phyloP scores from a whole-genome alignment of 257 asterid genomes.

The Solanum stenotomum region DNA sequence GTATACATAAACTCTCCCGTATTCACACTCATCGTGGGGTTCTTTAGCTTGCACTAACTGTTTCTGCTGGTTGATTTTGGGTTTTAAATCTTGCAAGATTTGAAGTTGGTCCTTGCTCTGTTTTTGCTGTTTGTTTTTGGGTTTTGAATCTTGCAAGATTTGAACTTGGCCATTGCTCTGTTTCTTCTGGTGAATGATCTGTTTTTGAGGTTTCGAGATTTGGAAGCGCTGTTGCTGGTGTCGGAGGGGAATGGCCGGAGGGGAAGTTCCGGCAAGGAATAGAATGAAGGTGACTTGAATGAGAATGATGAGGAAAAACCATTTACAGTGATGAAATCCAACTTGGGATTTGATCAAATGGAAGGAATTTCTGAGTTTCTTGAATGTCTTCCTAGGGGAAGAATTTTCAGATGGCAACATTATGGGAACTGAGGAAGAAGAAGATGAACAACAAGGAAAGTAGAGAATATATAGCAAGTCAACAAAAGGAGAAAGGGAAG shows the following conservation, averaged over 20 bases:
- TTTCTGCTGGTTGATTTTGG: background rate
- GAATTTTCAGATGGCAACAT: background rate
- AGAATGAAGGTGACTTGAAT: constrained; percentile 7
- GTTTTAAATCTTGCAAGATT: background rate
- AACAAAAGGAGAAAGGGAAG: background rate
- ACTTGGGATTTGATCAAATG: constrained; percentile 9
- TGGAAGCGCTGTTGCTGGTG: background rate
- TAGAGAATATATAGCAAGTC: background rate
- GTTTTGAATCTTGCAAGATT: background rate
- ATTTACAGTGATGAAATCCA: constrained; percentile 4
- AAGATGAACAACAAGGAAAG: background rate
- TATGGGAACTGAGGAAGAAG: background rate
- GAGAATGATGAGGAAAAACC: constrained; percentile 1
- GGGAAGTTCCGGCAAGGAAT: constrained; percentile 14
- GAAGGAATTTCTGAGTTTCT: background rate
- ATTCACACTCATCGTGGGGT: constrained; percentile 18
- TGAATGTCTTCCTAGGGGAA: constrained; percentile 5
- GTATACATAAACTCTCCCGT: constrained; percentile 43
- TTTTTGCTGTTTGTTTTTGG: background rate
- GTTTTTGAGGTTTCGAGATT: background rate
- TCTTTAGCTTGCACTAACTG: background rate
- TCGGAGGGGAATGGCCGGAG: constrained; percentile 3
- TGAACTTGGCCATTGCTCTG: background rate
- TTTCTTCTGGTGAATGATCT: background rate
- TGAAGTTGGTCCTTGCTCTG: background rate